Conservation (phyloP, 495 filamentous ascomycete genomes). For the Penicillium malachiteum region DNA sequence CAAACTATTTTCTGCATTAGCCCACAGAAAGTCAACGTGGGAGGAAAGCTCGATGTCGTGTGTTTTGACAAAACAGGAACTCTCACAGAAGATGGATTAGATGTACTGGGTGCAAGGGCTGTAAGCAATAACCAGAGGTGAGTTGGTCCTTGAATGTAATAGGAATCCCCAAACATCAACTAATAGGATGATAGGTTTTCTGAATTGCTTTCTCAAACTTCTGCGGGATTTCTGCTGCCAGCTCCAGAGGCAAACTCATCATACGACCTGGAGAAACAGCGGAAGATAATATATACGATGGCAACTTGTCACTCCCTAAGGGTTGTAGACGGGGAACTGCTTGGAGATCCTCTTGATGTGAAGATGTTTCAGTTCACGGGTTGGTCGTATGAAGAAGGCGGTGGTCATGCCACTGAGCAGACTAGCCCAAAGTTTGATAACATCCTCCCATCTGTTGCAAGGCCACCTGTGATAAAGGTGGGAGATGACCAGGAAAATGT, state of each 20-base stretch:
- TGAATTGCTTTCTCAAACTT: constrained; percentile 55
- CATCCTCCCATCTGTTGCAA: constrained; percentile 77
- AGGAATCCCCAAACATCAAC: neutral
- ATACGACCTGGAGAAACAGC: constrained; percentile 61
- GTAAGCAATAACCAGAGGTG: constrained; percentile 61
- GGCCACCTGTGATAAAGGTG: constrained; percentile 54
- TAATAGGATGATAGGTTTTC: constrained; percentile 51
- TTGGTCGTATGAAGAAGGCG: constrained; percentile 90
- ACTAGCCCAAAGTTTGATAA: constrained; percentile 62
- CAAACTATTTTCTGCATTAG: constrained; percentile 97
- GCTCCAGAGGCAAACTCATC: constrained; percentile 47
- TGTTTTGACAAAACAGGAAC: constrained; percentile 99
- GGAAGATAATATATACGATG: constrained; percentile 85
- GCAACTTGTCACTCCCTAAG: constrained; percentile 94
- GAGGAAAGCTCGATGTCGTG: constrained; percentile 90
- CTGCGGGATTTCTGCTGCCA: constrained; percentile 50
- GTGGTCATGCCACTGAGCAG: constrained; percentile 41
- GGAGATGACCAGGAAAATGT: constrained; percentile 20
- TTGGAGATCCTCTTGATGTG: constrained; percentile 93
- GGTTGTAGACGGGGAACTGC: constrained; percentile 77
- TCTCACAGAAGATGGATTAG: constrained; percentile 93
- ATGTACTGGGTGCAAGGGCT: constrained; percentile 84
- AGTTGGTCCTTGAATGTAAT: neutral
- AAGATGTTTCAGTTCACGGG: constrained; percentile 99
- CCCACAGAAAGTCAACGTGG: constrained; percentile 93